Conservation (phyloP, 257 asterid genomes). For the Verbascum thapsus region DNA sequence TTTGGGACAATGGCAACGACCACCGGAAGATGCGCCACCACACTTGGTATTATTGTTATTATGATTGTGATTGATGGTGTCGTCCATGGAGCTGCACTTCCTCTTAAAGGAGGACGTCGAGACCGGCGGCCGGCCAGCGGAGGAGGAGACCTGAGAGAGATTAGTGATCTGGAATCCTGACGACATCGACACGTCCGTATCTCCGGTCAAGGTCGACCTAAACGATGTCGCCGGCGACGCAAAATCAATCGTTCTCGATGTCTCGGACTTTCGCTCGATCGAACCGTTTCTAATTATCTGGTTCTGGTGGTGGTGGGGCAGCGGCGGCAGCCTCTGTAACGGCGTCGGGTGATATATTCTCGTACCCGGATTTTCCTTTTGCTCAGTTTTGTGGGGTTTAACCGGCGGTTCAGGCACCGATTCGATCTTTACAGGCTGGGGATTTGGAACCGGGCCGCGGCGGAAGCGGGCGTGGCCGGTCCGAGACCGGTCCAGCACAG, state of each 20-base stretch:
- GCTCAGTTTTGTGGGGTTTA: slow-evolving; percentile 26
- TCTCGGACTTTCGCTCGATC: slow-evolving; percentile 62
- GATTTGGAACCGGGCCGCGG: slow-evolving; percentile 64
- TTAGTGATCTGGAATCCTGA: slow-evolving; percentile 86
- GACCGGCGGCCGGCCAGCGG: slow-evolving; percentile 62
- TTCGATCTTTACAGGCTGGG: slow-evolving; percentile 26
- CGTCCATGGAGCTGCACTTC: slow-evolving; percentile 70
- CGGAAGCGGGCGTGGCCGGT: slow-evolving; percentile 97
- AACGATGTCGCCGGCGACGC: slow-evolving; percentile 64
- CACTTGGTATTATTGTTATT: slow-evolving; percentile 47
- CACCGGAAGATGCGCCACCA: slow-evolving; percentile 57
- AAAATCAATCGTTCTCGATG: slow-evolving; percentile 73
- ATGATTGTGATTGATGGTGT: too few relatives aligned
- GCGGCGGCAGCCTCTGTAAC: slow-evolving; percentile 78
- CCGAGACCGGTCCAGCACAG: slow-evolving; percentile 68
- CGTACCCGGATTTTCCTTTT: slow-evolving; percentile 31
- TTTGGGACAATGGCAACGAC: slow-evolving; percentile 79
- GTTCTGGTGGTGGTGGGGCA: slow-evolving; percentile 54
- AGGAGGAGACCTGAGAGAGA: slow-evolving; percentile 68
- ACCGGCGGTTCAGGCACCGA: slow-evolving; percentile 9
- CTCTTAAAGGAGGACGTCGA: slow-evolving; percentile 65
- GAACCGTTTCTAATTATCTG: slow-evolving; percentile 43
- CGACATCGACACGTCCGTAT: slow-evolving; percentile 61
- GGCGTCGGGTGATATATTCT: slow-evolving; percentile 66
- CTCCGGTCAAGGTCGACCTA: slow-evolving; percentile 78